Percentiles rank a stretch among this genome's conserved stretches.
phyloP scores from a whole-genome alignment of 108 stramenopile species.

The Nitzschia sp. region DNA sequence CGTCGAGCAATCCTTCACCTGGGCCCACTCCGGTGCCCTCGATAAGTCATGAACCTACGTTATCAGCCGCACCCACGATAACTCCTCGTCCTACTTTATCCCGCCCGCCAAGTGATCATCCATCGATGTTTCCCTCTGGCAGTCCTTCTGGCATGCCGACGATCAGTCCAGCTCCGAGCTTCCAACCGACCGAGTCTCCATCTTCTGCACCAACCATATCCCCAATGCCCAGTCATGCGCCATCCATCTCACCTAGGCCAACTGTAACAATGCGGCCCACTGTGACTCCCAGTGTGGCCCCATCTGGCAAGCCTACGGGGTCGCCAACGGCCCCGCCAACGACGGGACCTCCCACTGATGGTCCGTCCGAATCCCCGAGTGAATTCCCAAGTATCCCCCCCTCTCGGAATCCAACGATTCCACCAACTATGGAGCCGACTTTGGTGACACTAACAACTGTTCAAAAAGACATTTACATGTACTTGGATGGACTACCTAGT shows the following conservation, averaged over 20 bases:
- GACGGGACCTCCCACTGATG: neutral
- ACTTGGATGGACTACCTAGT: slow-evolving; percentile 4
- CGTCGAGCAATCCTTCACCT: slow-evolving; percentile 1
- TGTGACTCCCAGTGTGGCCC: neutral
- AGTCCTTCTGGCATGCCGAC: slow-evolving; percentile 1
- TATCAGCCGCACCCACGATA: slow-evolving; percentile 1
- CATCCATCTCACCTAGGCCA: neutral
- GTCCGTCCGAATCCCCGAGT: slow-evolving; percentile 1
- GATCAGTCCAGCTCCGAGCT: neutral
- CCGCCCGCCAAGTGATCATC: slow-evolving; percentile 5
- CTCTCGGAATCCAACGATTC: neutral
- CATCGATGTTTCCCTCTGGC: slow-evolving; percentile 9
- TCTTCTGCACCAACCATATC: slow-evolving; percentile 1
- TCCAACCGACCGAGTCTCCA: too few relatives aligned
- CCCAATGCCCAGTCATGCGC: neutral
- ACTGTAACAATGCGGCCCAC: slow-evolving; percentile 14
- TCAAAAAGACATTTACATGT: slow-evolving; percentile 13
- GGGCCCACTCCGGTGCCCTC: neutral
- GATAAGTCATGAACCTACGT: slow-evolving; percentile 2
- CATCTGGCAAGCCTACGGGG: neutral
- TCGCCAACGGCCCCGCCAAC: slow-evolving; percentile 3
- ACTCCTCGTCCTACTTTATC: neutral
- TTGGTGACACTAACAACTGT: neutral
- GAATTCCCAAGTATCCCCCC: neutral
- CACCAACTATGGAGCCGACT: slow-evolving; percentile 6